Evolutionary conservation across 345 rosid species (phyloP), one percentile per base, ranked within the genome.

Genomic region (Euclidium syriacum): DNA sequence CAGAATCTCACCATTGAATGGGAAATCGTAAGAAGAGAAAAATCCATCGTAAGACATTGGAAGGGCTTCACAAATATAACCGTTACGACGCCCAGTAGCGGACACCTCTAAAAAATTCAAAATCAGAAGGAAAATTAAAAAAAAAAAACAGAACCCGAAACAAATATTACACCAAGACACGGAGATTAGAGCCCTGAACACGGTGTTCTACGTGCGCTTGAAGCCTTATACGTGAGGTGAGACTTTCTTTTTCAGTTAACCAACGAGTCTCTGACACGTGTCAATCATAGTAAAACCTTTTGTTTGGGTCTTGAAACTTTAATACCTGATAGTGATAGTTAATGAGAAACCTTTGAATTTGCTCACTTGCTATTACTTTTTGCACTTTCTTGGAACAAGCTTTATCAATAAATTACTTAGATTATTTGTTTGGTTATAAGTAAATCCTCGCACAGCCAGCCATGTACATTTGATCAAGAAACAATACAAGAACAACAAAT

Each of bases 161-260:
- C 25, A 5, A 5, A 33, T n/a, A n/a, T n/a, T n/a, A n/a, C n/a
- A n/a, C 7, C 3, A 17, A 33, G 20, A 24, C 43, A 33, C 5
- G 36, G 12, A 49, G n/a, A 20, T 10, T 1, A 30, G 10, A 62
- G 52, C 32, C 2, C 6, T 55, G 58, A 32, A 55, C 8, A 32
- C n/a, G 52, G 43, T 6, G 18, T 39, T 71, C 52, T 62, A 53
- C 24, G 64, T 63, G 3, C n/a, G n/a, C n/a, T n/a, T 14, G 32
- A 14, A 48, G 58, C 44, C 42, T 42, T 27, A 62, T 68, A 70
- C 74, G n/a, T n/a, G n/a, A n/a, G n/a, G 74, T 70, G 74, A 70
- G 74, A 44, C 62, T 53, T 62, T 70, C 36, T 53, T 70, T 70
- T 69, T 53, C 1, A 52, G 15, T 35, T 7, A 0, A 11, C 73